Base-by-base conservation (phyloP, 2,329 filamentous ascomycete species). In the Hirsutella minnesotensis region DNA sequence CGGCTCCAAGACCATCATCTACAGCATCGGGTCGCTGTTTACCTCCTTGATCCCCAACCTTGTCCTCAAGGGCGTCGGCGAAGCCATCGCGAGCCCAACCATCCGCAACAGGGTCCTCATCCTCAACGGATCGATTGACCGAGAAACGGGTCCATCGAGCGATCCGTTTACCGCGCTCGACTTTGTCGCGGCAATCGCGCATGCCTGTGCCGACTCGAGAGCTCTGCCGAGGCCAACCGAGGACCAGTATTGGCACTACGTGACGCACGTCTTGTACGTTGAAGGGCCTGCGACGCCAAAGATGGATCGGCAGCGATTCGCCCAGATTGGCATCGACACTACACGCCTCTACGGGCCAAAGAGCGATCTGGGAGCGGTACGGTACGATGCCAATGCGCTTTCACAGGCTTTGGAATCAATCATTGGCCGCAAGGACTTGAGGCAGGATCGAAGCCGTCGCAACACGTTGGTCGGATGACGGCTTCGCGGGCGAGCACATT, bases 1-100 rank as follows among this genome's bases (percentile, higher is more conserved):
- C 15, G 64, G 66, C 2, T 74, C 84, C 0, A 73, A 78, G 44
- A 81, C 79, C 1, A 71, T 95, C 9, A 77, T 96, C 38, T 96
- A 95, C 65, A 89, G 84, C 60, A 94, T 96, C 46, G 92, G 92
- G n/a, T 89, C 83, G 2, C 69, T 96, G 0, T 96, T 94, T 62
- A 96, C 90, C 0, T 90, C 84, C 5, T 77, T 96, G 29, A 73
- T 95, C 1, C 90, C 90, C 0, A 88, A 80, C 15, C 66, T 96
- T 1, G 76, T 96, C 5, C 72, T 95, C 16, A 60, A 69, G 1
- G 85, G 83, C 4, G 79, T 94, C 0, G 86, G 86, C 0, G 70
- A 77, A 18, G 77, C 79, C 4, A 59, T 70, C 18, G 55, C 63
- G 1, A 60, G 51, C 30, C 70, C 60, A 0, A 42, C 50, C 24